These are phyloP conservation scores for Pyrenophora tritici-repentis DNA, from an alignment of 2,329 filamentous ascomycete species.

Conservation along the genomic window DNA sequence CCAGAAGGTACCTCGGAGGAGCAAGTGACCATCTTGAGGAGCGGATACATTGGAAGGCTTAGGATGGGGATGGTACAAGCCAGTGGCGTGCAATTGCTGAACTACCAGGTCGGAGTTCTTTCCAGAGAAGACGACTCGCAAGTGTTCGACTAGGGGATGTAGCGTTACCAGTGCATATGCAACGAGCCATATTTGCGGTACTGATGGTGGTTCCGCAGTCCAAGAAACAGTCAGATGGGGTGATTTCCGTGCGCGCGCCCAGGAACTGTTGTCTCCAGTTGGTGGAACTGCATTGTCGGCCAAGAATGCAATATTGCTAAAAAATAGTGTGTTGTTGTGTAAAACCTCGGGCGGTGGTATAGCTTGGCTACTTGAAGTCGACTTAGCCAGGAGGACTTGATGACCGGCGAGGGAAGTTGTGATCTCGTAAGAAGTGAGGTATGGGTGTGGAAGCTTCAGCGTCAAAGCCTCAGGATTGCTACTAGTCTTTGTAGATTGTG, in stretches of 20 bases:
- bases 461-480: too few species aligned
- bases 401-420: slow-evolving; percentile 26
- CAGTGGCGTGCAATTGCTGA: slow-evolving; percentile 49
- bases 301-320: slow-evolving; percentile 38
- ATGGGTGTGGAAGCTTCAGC: slow-evolving; percentile 47
- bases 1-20: slow-evolving; percentile 57
- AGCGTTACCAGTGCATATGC: slow-evolving; percentile 53
- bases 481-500: too few species aligned
- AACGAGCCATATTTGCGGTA: slow-evolving; percentile 56
- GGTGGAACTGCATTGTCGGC: slow-evolving; percentile 30
- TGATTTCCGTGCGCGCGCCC: slow-evolving; percentile 54
- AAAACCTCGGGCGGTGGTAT: slow-evolving; percentile 31
- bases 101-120: slow-evolving; percentile 45
- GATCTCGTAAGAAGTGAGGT: slow-evolving; percentile 43
- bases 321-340: slow-evolving; percentile 35
- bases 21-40: slow-evolving; percentile 50
- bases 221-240: slow-evolving; percentile 52
- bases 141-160: slow-evolving; percentile 52
- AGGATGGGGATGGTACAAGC: slow-evolving; percentile 52
- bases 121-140: slow-evolving; percentile 51
- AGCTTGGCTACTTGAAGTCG: slow-evolving; percentile 24
- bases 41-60: slow-evolving; percentile 41
- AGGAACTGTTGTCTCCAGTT: slow-evolving; percentile 44
- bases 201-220: slow-evolving; percentile 47
- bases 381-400: slow-evolving; percentile 26